Conservation (phyloP, 108 stramenopile species). For the Stephanodiscus minutulus region DNA sequence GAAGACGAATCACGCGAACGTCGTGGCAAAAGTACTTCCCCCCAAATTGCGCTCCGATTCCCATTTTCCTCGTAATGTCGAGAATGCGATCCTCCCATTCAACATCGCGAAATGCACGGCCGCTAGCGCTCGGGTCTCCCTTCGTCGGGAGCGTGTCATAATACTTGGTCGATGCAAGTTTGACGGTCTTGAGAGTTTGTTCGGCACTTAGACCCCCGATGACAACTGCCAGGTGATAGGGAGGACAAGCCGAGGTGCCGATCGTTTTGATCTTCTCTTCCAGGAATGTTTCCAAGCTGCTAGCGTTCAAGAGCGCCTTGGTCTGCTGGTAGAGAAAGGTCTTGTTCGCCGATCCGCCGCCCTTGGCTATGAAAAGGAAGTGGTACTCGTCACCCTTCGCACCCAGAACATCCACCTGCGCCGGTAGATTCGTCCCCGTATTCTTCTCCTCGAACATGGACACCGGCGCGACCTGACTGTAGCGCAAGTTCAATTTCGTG, state of each 20-base stretch:
- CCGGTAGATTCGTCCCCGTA: constrained; percentile 93
- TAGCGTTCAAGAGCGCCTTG: constrained; percentile 91
- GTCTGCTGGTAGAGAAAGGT: constrained; percentile 97
- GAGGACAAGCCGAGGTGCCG: constrained; percentile 95
- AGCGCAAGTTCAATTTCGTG: constrained; percentile 88
- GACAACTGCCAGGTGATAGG: constrained; percentile 95
- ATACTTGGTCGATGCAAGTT: constrained; percentile 92
- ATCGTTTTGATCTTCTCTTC: constrained; percentile 93
- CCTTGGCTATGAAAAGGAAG: constrained; percentile 96
- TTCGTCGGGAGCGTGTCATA: constrained; percentile 91
- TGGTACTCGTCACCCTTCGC: constrained; percentile 86
- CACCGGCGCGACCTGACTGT: constrained; percentile 93
- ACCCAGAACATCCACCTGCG: constrained; percentile 92
- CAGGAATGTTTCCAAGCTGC: constrained; percentile 85
- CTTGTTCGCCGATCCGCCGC: constrained; percentile 96
- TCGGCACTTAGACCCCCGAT: constrained; percentile 95
- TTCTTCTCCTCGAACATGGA: constrained; percentile 96
- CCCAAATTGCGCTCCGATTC: constrained; percentile 96
- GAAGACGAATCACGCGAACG: constrained; percentile 91
- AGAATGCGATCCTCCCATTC: constrained; percentile 90
- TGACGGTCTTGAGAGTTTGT: constrained; percentile 93
- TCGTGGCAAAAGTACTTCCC: constrained; percentile 99
- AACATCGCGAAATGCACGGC: constrained; percentile 92
- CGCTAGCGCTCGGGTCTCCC: constrained; percentile 75
- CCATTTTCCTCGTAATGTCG: constrained; percentile 88